Evolutionary conservation across 176 grass and related monocot species (phyloP).

Genomic region (Otatea glauca): DNA sequence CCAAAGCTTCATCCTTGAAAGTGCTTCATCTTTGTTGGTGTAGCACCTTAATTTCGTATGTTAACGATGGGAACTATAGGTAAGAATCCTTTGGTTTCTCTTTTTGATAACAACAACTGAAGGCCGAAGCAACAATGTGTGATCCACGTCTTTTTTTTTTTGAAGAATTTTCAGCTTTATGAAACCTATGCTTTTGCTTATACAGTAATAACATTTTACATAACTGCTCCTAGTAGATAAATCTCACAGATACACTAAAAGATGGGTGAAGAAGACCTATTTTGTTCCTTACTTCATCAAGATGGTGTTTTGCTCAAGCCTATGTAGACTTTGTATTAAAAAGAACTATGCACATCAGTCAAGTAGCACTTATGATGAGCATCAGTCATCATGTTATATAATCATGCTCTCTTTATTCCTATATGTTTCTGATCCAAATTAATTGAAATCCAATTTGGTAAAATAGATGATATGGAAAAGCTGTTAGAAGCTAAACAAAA

Average conservation of each 20-base stretch:
- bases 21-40: constrained; percentile 28
- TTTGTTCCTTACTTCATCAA: neutral
- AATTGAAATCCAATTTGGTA: too few species aligned
- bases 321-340: too few species aligned
- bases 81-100: neutral
- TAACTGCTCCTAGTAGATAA: neutral
- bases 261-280: neutral
- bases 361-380: too few species aligned
- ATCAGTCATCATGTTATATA: too few species aligned
- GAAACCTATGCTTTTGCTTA: neutral
- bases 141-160: neutral
- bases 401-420: too few species aligned
- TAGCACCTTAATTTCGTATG: neutral
- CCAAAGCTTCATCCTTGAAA: too few species aligned
- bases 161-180: neutral
- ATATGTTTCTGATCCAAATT: too few species aligned
- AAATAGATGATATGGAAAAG: too few species aligned
- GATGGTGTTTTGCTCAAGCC: neutral
- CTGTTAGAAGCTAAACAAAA: too few species aligned
- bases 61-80: neutral
- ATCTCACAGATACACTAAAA: neutral
- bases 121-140: neutral
- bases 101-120: neutral
- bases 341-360: too few species aligned
- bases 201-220: neutral